Evolutionary conservation across 768 basidiomycete genomes (phyloP), one percentile per base, ranked within the genome.

Genomic region (Calocybe gangraenosa): DNA sequence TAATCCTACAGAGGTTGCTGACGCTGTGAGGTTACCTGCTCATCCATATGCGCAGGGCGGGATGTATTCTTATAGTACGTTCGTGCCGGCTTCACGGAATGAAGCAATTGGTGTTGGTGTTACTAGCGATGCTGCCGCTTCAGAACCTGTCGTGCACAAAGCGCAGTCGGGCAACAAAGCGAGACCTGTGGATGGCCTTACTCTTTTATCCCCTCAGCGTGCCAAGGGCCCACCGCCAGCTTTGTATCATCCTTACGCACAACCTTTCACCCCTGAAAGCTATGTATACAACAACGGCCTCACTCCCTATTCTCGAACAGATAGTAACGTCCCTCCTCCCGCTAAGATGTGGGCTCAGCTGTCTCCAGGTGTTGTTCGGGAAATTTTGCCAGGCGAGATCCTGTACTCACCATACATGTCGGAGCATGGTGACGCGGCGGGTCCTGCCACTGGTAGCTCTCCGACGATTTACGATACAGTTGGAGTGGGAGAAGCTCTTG

Each of bases 401-500:
- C 59, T 66, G 39, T 77, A 76, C 50, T 79, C 77, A 22, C 76
- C 77, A 7, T 73, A 64, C 48, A 53, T 66, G 30, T 50, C 66
- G 11, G 64, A 63, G 37, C 43, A 58, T 21, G 45, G 31, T 9
- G 40, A 47, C 14, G 48, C 41, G 35, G 15, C 5, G 28, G 33
- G 41, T 21, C 35, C 20, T 31, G 46, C 44, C 3, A 42, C 48
- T 34, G 55, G 65, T n/a, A 57, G 58, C 13, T 63, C 63, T 14
- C 60, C 53, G 45, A 55, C 49, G 21, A 73, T 73, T 36, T 64
- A 74, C 49, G 74, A 78, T 61, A 72, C 64, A 19, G 75, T 80
- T 32, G 81, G 78, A 9, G 73, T 87, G 7, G 83, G 77, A 7
- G 83, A 86, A 48, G 78, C 79, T 14, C 67, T 89, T 28, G 74